Evolutionary conservation across 208 protist species (phyloP).

Genomic region (Lotmaria passim): DNA sequence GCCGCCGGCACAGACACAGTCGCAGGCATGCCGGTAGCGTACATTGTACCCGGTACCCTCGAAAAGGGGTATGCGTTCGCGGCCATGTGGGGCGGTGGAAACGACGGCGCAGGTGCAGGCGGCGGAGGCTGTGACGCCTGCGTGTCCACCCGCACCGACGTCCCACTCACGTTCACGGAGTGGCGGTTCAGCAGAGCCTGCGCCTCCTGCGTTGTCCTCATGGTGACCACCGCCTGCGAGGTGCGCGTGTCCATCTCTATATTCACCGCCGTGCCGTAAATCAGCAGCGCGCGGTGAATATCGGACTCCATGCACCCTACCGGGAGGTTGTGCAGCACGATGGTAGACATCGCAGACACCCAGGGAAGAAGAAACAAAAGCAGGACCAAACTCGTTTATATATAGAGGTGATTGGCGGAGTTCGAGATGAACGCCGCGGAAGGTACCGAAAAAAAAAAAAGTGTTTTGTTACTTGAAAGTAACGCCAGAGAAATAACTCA

Average conservation of each 20-base stretch:
- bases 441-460: no score
- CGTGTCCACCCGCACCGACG: conserved; percentile 64
- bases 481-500: no score
- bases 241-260: conserved; percentile 52
- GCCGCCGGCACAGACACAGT: not conserved
- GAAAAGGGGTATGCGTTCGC: conserved; percentile 15
- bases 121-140: conserved; percentile 11
- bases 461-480: no score
- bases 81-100: not conserved
- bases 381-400: no score
- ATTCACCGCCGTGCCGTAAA: conserved; percentile 72
- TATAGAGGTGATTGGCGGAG: no score
- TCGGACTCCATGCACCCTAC: conserved; percentile 71
- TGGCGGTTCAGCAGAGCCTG: conserved; percentile 65
- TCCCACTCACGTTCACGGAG: conserved; percentile 75
- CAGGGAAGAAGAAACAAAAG: conserved; percentile 33
- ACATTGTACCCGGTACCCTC: not conserved
- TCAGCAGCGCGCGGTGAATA: conserved; percentile 75
- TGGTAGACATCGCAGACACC: conserved; percentile 44
- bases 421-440: no score
- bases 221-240: conserved; percentile 75
- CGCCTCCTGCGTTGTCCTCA: conserved; percentile 76
- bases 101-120: conserved; percentile 24
- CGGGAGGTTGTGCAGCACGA: conserved; percentile 76
- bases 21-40: not conserved